These are phyloP conservation scores for barrel medic (Medicago truncatula) DNA, from an alignment of 306 rosid genomes.

Conservation along the genomic window DNA sequence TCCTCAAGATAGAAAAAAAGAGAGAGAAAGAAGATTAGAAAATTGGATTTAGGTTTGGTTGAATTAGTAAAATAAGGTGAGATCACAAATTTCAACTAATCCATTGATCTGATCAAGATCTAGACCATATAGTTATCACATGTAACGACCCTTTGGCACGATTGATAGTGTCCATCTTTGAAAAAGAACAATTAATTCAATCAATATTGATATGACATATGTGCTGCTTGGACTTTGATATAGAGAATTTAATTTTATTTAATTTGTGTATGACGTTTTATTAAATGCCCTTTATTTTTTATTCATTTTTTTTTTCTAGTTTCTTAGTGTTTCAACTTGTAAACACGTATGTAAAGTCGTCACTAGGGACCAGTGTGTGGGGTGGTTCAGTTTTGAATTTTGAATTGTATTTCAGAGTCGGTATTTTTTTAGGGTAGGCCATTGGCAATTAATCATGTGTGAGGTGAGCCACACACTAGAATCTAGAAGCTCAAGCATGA, in stretches of 20 bases:
- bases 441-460: background rate
- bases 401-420: constrained; percentile 11
- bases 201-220: constrained; percentile 19
- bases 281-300: constrained; percentile 35
- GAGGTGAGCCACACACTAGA: constrained; percentile 16
- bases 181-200: constrained; percentile 31
- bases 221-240: constrained; percentile 31
- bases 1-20: background rate
- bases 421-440: background rate
- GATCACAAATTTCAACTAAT: constrained; percentile 46
- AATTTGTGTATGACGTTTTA: constrained; percentile 14
- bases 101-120: constrained; percentile 26
- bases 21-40: background rate
- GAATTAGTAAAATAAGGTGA: constrained; percentile 28
- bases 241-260: constrained; percentile 3
- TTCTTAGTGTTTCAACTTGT: constrained; percentile 17
- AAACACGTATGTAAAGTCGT: constrained; percentile 33
- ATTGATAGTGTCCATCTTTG: constrained; percentile 6
- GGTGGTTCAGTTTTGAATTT: constrained; percentile 39
- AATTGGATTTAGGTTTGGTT: constrained; percentile 14
- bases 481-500: constrained; percentile 19
- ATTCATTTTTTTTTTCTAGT: background rate
- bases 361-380: constrained; percentile 19
- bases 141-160: constrained; percentile 20
- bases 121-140: constrained; percentile 25